Base-by-base conservation (phyloP, 352 stramenopile species). In the Thraustochytrium striatum region DNA sequence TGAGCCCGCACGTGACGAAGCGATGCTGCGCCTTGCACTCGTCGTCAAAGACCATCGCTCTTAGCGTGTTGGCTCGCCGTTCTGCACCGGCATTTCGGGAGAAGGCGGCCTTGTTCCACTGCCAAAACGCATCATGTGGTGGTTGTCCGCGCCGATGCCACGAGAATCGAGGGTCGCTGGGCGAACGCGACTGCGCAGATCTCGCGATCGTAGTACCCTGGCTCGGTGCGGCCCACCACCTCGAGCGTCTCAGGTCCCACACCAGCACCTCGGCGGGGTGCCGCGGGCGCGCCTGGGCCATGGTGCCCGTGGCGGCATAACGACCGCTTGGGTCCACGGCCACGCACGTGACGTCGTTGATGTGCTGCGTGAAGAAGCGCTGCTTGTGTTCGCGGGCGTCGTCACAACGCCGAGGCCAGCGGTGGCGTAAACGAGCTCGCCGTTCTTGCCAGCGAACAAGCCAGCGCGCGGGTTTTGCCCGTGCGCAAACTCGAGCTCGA, bases 281-380 rank as follows among this genome's bases (percentile, higher is more conserved):
- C n/a, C n/a, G n/a, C n/a, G n/a, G n/a, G n/a, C n/a, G n/a, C 0
- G 61, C 70, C 21, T 84, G 84, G 1, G 83, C 83, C 30, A 87
- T 87, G 61, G 95, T 89, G 21, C 91, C 91, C 0, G 89, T 95
- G 0, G 89, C 92, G 3, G 94, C 91, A 19, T 96, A 81, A 43
- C 92, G 86, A 3, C 88, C 86, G 25, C 85, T 86, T 0, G 91
- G 89, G 69, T 96, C 89, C 1, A 95, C 85, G 7, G 86, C 86
- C 25, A 97, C 70, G 9, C 87, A 93, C 9, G 94, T 87, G 33
- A 92, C 83, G 62, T 94, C 89, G 61, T 96, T 91, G 11, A 86
- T 91, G 73, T 96, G 91, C 2, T 84, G 86, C 7, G 88, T n/a
- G 58, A 95, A 91, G 3, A 93, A 85, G 28, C 90, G 69, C 81